phyloP scores from a whole-genome alignment of 257 asterid species.

The Lycium barbarum region DNA sequence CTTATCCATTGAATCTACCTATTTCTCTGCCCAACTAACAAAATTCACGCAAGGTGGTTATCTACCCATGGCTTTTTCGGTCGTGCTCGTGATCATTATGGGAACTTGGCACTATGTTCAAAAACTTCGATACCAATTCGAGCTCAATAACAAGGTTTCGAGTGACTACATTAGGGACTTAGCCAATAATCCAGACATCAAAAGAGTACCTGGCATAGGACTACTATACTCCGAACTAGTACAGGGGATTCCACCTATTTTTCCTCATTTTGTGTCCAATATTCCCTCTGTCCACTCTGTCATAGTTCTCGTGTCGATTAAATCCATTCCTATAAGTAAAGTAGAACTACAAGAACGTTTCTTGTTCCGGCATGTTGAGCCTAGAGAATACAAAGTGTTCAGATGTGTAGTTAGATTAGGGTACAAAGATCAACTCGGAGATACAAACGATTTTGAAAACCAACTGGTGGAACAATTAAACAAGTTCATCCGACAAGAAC shows the following conservation, averaged over 20 bases:
- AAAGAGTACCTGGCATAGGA: slow-evolving; percentile 68
- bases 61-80: slow-evolving; percentile 61
- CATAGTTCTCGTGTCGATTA: slow-evolving; percentile 67
- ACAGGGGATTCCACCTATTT: slow-evolving; percentile 79
- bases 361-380: slow-evolving; percentile 66
- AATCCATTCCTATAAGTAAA: slow-evolving; percentile 70
- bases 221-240: slow-evolving; percentile 69
- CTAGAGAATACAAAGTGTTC: slow-evolving; percentile 46
- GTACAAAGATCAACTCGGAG: slow-evolving; percentile 63
- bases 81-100: slow-evolving; percentile 58
- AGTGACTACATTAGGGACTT: slow-evolving; percentile 46
- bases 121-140: slow-evolving; percentile 56
- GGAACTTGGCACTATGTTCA: slow-evolving; percentile 70
- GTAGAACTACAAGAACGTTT: slow-evolving; percentile 61
- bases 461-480: slow-evolving; percentile 54
- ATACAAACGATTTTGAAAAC: slow-evolving; percentile 54
- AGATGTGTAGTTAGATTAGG: slow-evolving; percentile 76
- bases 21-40: slow-evolving; percentile 58
- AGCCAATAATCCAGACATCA: slow-evolving; percentile 38
- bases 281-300: slow-evolving; percentile 66
- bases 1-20: slow-evolving; percentile 45
- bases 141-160: slow-evolving; percentile 69
- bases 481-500: slow-evolving; percentile 58
- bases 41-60: slow-evolving; percentile 76
- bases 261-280: slow-evolving; percentile 63